A percentile compares a stretch with the other conserved stretches of the same genome.
Conservation (phyloP, 768 basidiomycete genomes). For the Crucibulum laeve region DNA sequence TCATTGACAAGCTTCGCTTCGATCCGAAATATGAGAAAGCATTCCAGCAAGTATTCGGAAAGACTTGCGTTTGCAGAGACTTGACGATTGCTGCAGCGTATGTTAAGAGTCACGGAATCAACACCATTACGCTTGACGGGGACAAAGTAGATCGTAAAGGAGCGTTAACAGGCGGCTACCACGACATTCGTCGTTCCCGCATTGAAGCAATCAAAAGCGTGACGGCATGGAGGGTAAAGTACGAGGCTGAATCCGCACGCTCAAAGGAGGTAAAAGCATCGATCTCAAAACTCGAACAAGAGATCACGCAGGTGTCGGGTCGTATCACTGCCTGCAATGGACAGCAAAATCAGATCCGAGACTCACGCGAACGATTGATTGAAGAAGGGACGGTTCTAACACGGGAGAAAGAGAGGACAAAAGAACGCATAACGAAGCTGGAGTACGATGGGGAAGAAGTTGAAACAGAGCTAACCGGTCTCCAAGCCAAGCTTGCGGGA, state of each 20-base stretch:
- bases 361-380: constrained; percentile 60
- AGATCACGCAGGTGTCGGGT: constrained; percentile 74
- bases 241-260: constrained; percentile 57
- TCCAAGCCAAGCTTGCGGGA: constrained; percentile 60
- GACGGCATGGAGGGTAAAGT: constrained; percentile 69
- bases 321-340: constrained; percentile 65
- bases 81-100: constrained; percentile 91
- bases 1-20: constrained; percentile 79
- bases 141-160: constrained; percentile 98
- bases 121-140: constrained; percentile 95
- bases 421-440: constrained; percentile 53
- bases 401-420: constrained; percentile 68
- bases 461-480: constrained; percentile 60
- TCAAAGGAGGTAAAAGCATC: constrained; percentile 71
- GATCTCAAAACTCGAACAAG: constrained; percentile 75
- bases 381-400: constrained; percentile 56
- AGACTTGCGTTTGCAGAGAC: constrained; percentile 93
- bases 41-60: constrained; percentile 96
- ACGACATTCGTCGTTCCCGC: constrained; percentile 86
- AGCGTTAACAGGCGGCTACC: constrained; percentile 92
- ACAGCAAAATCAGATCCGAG: constrained; percentile 67
- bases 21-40: constrained; percentile 71
- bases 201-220: constrained; percentile 83
- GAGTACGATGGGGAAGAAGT: constrained; percentile 70
- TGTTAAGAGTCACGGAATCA: constrained; percentile 90